Evolutionary conservation across 2,329 filamentous ascomycete species (phyloP).

Genomic region (Capronia epimyces): DNA sequence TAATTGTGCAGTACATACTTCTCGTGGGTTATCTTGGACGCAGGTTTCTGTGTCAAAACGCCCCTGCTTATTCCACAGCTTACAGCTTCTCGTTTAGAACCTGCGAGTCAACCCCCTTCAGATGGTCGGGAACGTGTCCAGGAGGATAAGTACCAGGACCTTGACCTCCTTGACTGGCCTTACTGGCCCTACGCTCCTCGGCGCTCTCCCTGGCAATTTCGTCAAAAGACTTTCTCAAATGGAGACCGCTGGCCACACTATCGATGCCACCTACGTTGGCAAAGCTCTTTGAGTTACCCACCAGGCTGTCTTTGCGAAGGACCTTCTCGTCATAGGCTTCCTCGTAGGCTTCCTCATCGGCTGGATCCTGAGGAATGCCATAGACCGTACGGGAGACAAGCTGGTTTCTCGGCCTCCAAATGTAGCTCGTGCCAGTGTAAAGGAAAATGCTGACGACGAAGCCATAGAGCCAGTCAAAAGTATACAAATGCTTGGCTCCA

Average conservation of each 20-base stretch:
- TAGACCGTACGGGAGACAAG: conserved; percentile 20
- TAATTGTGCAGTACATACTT: too few relatives aligned
- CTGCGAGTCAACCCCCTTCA: conserved; percentile 11
- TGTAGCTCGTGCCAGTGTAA: conserved; percentile 40
- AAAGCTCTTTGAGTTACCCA: conserved; percentile 24
- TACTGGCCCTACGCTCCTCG: conserved; percentile 11
- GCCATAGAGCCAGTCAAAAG: conserved; percentile 62
- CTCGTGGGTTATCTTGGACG: too few relatives aligned
- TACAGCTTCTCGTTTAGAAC: conserved; percentile 13
- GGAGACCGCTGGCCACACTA: conserved; percentile 14
- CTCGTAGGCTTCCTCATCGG: conserved; percentile 19
- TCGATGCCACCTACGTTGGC: conserved; percentile 20
- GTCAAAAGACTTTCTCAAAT: conserved; percentile 17
- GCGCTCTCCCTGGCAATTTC: conserved; percentile 18
- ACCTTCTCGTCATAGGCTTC: conserved; percentile 21
- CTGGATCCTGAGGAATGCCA: conserved; percentile 18
- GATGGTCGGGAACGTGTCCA: conserved; percentile 11
- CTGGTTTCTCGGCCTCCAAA: conserved; percentile 18
- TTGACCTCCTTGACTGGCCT: conserved; percentile 17
- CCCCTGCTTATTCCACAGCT: not conserved
- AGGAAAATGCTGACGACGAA: conserved; percentile 53
- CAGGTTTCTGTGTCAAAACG: too few relatives aligned
- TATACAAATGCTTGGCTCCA: conserved; percentile 53
- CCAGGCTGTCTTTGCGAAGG: conserved; percentile 18
- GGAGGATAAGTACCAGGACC: conserved; percentile 12